Conservation (phyloP, 345 rosid species). For the Cochlearia excelsa region DNA sequence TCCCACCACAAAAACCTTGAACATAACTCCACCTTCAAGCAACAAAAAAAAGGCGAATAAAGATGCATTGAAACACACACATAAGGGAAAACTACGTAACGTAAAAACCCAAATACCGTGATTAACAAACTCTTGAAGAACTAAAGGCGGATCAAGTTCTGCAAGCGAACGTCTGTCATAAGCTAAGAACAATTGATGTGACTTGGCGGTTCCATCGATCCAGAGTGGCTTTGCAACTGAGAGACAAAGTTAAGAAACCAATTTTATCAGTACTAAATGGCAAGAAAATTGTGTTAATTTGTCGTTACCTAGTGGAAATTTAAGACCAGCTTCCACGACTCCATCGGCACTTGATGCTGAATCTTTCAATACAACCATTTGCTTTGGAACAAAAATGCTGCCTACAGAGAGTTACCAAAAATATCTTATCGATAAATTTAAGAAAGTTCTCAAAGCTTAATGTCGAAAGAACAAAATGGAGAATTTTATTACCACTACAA, state of each 20-base stretch:
- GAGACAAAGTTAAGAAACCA: constrained; percentile 14
- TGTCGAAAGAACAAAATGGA: too few species aligned
- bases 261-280: too few species aligned
- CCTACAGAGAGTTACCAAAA: constrained; percentile 42
- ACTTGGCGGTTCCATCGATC: constrained; percentile 87
- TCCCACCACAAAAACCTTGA: constrained; percentile 75
- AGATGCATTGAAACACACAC: not conserved
- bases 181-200: constrained; percentile 78
- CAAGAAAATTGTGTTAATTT: too few species aligned
- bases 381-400: constrained; percentile 69
- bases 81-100: not conserved
- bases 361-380: constrained; percentile 64
- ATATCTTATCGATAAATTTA: constrained; percentile 12
- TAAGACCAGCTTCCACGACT: constrained; percentile 66
- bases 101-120: constrained; percentile 54
- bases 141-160: constrained; percentile 80
- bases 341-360: constrained; percentile 50
- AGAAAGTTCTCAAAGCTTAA: not conserved
- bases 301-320: constrained; percentile 66
- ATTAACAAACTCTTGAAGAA: constrained; percentile 89
- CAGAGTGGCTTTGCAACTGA: constrained; percentile 89
- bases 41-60: too few species aligned
- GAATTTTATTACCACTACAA: constrained; percentile 43
- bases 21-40: constrained; percentile 58
- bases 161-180: constrained; percentile 64